A percentile compares a stretch with the other conserved stretches of the same genome.
phyloP scores from a whole-genome alignment of 208 protist species.

The Acanthamoeba culbertsoni region DNA sequence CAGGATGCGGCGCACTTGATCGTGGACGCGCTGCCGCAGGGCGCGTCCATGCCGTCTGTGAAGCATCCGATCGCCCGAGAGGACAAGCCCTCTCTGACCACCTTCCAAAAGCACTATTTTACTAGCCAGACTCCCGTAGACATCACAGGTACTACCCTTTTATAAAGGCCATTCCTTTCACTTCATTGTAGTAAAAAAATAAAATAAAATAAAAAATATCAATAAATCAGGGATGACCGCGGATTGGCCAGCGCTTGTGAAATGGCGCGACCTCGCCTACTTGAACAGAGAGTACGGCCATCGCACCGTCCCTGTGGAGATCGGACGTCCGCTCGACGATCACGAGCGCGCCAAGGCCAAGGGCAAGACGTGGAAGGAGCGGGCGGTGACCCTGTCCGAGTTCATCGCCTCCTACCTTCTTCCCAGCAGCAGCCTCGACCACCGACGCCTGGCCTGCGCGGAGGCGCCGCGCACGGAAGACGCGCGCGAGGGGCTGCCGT shows the following conservation, averaged over 20 bases:
- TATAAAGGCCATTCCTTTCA: too few relatives aligned
- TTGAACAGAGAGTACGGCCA: conserved; percentile 10
- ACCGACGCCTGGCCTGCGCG: not conserved
- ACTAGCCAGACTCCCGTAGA: not conserved
- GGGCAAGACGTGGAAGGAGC: conserved; percentile 48
- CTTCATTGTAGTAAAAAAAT: too few relatives aligned
- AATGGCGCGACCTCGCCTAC: conserved; percentile 63
- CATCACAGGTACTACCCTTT: not conserved
- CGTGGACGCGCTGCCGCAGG: not conserved
- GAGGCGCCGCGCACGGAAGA: not conserved
- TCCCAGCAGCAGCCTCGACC: conserved; percentile 23
- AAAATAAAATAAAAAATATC: too few relatives aligned
- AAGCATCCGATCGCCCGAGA: not conserved
- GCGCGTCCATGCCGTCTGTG: not conserved
- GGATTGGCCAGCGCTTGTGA: conserved; percentile 41
- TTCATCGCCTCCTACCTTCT: conserved; percentile 55
- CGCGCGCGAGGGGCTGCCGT: not conserved
- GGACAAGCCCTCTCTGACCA: not conserved
- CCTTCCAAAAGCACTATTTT: not conserved
- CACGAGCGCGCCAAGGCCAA: not conserved
- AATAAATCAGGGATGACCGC: not conserved
- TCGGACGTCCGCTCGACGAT: conserved; percentile 28
- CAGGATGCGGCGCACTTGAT: not conserved
- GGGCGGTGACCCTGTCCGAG: conserved; percentile 39
- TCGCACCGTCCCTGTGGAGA: conserved; percentile 63